Percentiles rank a stretch among this genome's conserved stretches.
Evolutionary conservation across 306 rosid species (phyloP).

Genomic region (Dryas alaskensis): DNA sequence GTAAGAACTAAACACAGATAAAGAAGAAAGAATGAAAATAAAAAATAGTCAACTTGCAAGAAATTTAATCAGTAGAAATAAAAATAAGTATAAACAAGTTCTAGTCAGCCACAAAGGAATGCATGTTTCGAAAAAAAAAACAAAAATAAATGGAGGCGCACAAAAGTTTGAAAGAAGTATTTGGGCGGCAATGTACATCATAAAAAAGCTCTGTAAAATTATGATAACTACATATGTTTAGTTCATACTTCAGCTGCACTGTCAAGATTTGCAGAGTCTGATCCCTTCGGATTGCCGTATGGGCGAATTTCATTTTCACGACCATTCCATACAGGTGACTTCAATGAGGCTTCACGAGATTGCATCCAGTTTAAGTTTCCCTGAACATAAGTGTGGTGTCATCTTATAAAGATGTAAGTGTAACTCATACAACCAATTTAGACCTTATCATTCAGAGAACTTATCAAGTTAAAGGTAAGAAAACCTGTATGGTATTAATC

Average conservation of each 20-base stretch:
- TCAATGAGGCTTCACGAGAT: constrained; percentile 86
- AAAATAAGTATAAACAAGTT: background rate
- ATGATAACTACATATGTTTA: constrained; percentile 13
- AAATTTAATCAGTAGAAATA: background rate
- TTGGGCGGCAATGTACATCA: background rate
- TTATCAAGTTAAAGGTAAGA: constrained; percentile 27
- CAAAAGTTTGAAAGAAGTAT: background rate
- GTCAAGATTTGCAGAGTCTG: constrained; percentile 98
- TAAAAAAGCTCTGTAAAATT: background rate
- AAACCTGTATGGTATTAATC: constrained; percentile 96
- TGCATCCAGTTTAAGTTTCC: constrained; percentile 99
- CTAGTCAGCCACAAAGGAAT: background rate
- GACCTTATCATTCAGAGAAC: constrained; percentile 15
- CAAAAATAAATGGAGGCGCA: background rate
- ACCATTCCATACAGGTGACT: constrained; percentile 89
- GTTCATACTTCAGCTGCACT: constrained; percentile 90
- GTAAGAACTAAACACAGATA: constrained; percentile 58
- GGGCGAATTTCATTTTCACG: constrained; percentile 98
- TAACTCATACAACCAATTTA: constrained; percentile 10
- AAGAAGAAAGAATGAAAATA: constrained; percentile 9
- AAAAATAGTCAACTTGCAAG: background rate
- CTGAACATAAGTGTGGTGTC: constrained; percentile 43
- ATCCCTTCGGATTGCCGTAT: constrained; percentile 84
- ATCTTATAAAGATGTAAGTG: constrained; percentile 20
- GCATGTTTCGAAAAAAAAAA: background rate